Conservation (phyloP, 2,329 filamentous ascomycete genomes). For the Aspergillus terreus region DNA sequence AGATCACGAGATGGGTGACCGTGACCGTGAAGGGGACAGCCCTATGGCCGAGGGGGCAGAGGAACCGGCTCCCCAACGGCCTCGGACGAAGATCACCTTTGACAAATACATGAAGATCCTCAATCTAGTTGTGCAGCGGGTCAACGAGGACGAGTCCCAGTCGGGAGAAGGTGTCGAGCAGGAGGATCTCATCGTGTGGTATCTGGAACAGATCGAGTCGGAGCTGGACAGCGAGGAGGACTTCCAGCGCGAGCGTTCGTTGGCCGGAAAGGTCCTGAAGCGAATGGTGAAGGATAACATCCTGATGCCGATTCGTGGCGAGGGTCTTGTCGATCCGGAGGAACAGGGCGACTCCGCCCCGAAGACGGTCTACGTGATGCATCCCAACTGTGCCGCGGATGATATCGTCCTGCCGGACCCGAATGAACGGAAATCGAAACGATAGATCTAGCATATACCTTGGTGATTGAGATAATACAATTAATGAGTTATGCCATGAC, state of each 20-base stretch:
- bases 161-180: conserved; percentile 80
- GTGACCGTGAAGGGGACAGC: conserved; percentile 48
- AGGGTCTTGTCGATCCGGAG: conserved; percentile 78
- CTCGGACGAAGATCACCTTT: conserved; percentile 80
- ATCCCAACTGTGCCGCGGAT: conserved; percentile 89
- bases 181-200: conserved; percentile 80
- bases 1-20: conserved; percentile 49
- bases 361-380: conserved; percentile 76
- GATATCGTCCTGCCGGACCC: conserved; percentile 21
- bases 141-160: conserved; percentile 75
- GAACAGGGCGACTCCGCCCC: conserved; percentile 40
- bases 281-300: conserved; percentile 85
- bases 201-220: conserved; percentile 84
- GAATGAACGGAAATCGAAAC: conserved; percentile 4
- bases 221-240: conserved; percentile 79
- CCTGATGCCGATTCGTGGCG: conserved; percentile 65
- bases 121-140: conserved; percentile 75
- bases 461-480: not conserved
- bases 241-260: conserved; percentile 66
- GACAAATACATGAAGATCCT: conserved; percentile 93
- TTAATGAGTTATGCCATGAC: not conserved
- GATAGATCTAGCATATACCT: conserved; percentile 14
- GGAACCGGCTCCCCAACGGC: conserved; percentile 36
- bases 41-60: conserved; percentile 53
- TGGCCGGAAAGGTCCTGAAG: conserved; percentile 83